Evolutionary conservation across 371 early-diverging fungal species (phyloP), one percentile per base, ranked within the genome.

Genomic region (Mortierella sp.): DNA sequence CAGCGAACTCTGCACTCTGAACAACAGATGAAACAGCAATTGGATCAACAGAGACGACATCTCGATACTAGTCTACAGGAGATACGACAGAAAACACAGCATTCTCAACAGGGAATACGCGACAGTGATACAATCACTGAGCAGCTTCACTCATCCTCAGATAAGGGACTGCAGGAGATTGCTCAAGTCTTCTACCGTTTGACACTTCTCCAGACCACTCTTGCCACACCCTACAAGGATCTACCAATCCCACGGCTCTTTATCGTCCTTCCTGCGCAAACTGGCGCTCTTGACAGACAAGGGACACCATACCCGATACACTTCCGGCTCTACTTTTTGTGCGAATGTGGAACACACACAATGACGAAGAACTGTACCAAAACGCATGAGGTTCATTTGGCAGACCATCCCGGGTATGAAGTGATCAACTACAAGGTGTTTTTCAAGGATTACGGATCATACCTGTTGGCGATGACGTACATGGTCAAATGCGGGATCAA

Each of bases 231-330:
- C 0, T 60, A 60, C 39, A 52, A 60, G 28, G 61, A 67, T 52
- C 44, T 51, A 14, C 61, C 57, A 0, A 45, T 67, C 12, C 68
- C 68, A 5, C n/a, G 68, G 5, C 25, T 67, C 6, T 67, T 67
- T 22, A 67, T 67, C 41, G 46, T 67, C 25, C 55, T 67, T 9
- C 68, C 68, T 49, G 54, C 12, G 5, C 31, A 37, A 27, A 25
- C 3, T 5, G 22, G 22, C n/a, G 22, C 17, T 10, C n/a, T 17
- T 21, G 47, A 47, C 13, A 22, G 10, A 10, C 22, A 10, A 10
- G 24, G 47, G 8, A 22, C 14, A 19, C 13, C 25, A 13, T 19
- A 8, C 24, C 2, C 47, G 5, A 22, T 21, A 7, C 19, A 10
- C 3, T 47, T 22, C 22, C 47, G 47, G 13, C 22, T 47, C 7